A percentile compares a stretch with the other conserved stretches of the same genome.
Conservation (phyloP, 2,329 filamentous ascomycete species). For the Rachicladosporium sp. region DNA sequence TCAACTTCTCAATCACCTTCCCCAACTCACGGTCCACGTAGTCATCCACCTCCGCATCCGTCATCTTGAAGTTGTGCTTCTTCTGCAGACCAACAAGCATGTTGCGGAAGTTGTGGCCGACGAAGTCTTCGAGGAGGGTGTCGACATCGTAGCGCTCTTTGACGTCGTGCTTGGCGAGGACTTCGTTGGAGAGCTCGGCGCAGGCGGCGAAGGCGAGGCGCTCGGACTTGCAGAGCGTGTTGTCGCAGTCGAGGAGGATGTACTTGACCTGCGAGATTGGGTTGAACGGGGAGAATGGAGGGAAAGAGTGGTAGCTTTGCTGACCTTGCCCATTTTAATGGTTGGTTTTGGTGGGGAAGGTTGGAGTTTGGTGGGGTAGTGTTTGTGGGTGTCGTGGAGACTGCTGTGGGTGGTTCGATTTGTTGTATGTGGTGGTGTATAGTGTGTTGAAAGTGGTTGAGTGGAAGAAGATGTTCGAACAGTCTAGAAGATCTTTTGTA, state of each 20-base stretch:
- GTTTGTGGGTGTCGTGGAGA: not conserved
- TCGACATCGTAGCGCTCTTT: constrained; percentile 62
- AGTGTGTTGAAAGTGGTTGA: no score
- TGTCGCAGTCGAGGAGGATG: constrained; percentile 53
- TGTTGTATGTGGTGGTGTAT: no score
- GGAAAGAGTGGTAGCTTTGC: constrained; percentile 4
- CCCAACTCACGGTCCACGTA: constrained; percentile 72
- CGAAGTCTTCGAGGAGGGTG: constrained; percentile 71
- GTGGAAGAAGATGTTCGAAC: no score
- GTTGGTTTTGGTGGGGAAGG: constrained; percentile 5
- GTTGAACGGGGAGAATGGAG: constrained; percentile 4
- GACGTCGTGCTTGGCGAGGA: constrained; percentile 56
- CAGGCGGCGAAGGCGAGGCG: constrained; percentile 84
- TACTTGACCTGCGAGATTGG: constrained; percentile 28
- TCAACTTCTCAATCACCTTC: constrained; percentile 68
- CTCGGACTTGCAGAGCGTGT: constrained; percentile 88
- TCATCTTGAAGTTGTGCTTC: constrained; percentile 62
- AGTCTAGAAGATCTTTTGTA: no score
- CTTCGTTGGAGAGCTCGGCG: constrained; percentile 77
- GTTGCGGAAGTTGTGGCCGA: constrained; percentile 88
- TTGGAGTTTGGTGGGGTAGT: constrained; percentile 3
- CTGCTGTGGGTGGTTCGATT: no score
- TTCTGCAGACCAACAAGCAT: constrained; percentile 70
- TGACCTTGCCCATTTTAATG: constrained; percentile 17
- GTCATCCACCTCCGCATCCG: constrained; percentile 53